Conservation (phyloP, 2,329 filamentous ascomycete genomes). For the Rutstroemia sydowiana region DNA sequence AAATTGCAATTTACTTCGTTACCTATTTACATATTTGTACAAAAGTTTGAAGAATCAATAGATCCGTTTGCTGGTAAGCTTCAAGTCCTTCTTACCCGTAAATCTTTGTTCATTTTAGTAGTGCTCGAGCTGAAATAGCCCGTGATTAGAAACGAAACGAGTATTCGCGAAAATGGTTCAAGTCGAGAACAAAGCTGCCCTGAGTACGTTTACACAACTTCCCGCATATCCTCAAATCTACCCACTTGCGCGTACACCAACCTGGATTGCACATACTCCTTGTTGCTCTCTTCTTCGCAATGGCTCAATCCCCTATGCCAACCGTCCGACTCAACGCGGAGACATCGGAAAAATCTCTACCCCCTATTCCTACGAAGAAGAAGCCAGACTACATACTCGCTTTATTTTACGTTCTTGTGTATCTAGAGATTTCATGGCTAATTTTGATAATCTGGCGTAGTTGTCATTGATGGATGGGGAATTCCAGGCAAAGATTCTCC, state of each 20-base stretch:
- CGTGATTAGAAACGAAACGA: constrained; percentile 7
- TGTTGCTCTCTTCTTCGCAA: neutral
- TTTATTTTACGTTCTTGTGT: constrained; percentile 45
- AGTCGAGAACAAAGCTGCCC: constrained; percentile 61
- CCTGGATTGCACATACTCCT: neutral
- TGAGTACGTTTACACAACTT: constrained; percentile 43
- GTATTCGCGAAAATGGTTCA: constrained; percentile 41
- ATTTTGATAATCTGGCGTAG: constrained; percentile 51
- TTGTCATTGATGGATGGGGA: constrained; percentile 99
- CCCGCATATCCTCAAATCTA: constrained; percentile 27
- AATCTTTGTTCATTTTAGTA: constrained; percentile 5
- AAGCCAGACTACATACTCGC: constrained; percentile 34
- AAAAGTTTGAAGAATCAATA: neutral
- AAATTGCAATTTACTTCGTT: too few relatives aligned
- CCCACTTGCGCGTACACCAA: constrained; percentile 1
- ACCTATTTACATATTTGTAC: constrained; percentile 1
- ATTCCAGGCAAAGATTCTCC: constrained; percentile 73
- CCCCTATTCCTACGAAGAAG: neutral
- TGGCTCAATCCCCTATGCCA: constrained; percentile 7
- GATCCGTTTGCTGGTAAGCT: neutral
- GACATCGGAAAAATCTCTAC: constrained; percentile 3
- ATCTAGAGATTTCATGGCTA: constrained; percentile 53
- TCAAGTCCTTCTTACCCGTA: neutral
- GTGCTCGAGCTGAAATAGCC: constrained; percentile 11
- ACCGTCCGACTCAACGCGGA: constrained; percentile 8